A percentile compares a stretch with the other conserved stretches of the same genome.
Conservation (phyloP, 31 red algal genomes). For the Asparagopsis taxiformis region DNA sequence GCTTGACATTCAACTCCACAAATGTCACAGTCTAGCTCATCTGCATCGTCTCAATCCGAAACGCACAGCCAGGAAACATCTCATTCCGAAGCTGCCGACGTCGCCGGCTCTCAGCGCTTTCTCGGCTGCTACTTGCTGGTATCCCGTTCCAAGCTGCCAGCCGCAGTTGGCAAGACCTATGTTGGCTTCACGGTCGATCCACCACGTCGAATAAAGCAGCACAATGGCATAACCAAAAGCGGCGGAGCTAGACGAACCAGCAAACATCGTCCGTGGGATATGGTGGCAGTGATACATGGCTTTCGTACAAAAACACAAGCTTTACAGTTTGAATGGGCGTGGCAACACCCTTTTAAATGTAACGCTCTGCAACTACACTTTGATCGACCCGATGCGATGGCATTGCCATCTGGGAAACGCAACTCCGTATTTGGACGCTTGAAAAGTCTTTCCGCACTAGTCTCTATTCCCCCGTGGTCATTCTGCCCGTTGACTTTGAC, state of each 20-base stretch:
- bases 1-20: neutral
- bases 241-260: slow-evolving; percentile 81
- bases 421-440: slow-evolving; percentile 29
- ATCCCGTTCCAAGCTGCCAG: slow-evolving; percentile 25
- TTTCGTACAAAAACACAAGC: slow-evolving; percentile 70
- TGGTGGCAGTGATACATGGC: slow-evolving; percentile 85
- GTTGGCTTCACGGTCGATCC: slow-evolving; percentile 95
- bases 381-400: slow-evolving; percentile 28
- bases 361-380: slow-evolving; percentile 24
- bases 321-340: slow-evolving; percentile 98
- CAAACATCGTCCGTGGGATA: slow-evolving; percentile 73
- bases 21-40: neutral
- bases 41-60: neutral
- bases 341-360: slow-evolving; percentile 86
- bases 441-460: slow-evolving; percentile 38
- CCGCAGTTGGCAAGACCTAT: slow-evolving; percentile 74
- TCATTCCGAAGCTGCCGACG: slow-evolving; percentile 1
- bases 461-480: slow-evolving; percentile 55
- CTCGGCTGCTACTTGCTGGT: slow-evolving; percentile 67
- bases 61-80: neutral
- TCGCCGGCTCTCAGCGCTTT: slow-evolving; percentile 17
- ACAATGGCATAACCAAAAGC: slow-evolving; percentile 76
- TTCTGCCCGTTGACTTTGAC: slow-evolving; percentile 39
- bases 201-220: slow-evolving; percentile 77
- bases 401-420: slow-evolving; percentile 6